Evolutionary conservation across 192 early-diverging fungal species (phyloP).

Genomic region (Pilobolus umbonatus): DNA sequence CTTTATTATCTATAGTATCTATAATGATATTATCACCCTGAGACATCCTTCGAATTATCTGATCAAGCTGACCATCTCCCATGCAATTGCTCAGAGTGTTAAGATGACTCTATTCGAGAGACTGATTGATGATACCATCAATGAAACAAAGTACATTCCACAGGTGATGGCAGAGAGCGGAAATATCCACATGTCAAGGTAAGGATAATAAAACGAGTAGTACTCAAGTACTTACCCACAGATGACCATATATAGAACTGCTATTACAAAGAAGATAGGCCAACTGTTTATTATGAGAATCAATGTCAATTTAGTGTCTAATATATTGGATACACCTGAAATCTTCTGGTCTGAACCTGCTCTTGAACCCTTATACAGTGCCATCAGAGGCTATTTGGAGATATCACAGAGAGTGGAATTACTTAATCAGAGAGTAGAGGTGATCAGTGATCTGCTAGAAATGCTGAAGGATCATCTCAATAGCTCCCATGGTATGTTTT

Average conservation of each 20-base stretch:
- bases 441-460: slow-evolving; percentile 89
- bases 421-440: slow-evolving; percentile 87
- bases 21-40: slow-evolving; percentile 86
- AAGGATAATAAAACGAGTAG: neutral
- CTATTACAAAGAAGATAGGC: slow-evolving; percentile 93
- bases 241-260: slow-evolving; percentile 52
- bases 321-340: slow-evolving; percentile 90
- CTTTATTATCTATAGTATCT: slow-evolving; percentile 58
- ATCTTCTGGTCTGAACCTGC: slow-evolving; percentile 89
- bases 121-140: slow-evolving; percentile 89
- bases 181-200: slow-evolving; percentile 83
- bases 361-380: slow-evolving; percentile 73
- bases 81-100: slow-evolving; percentile 92
- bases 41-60: slow-evolving; percentile 74
- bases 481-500: slow-evolving; percentile 64
- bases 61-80: slow-evolving; percentile 91
- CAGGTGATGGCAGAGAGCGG: slow-evolving; percentile 91
- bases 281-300: slow-evolving; percentile 88
- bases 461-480: slow-evolving; percentile 95
- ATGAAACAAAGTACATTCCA: slow-evolving; percentile 83
- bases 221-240: neutral
- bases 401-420: slow-evolving; percentile 84
- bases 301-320: slow-evolving; percentile 85
- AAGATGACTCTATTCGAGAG: slow-evolving; percentile 92
- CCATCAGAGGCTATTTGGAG: slow-evolving; percentile 78